A percentile compares a stretch with the other conserved stretches of the same genome.
phyloP scores from a whole-genome alignment of 352 stramenopile species.

The Phytophthora sp. region DNA sequence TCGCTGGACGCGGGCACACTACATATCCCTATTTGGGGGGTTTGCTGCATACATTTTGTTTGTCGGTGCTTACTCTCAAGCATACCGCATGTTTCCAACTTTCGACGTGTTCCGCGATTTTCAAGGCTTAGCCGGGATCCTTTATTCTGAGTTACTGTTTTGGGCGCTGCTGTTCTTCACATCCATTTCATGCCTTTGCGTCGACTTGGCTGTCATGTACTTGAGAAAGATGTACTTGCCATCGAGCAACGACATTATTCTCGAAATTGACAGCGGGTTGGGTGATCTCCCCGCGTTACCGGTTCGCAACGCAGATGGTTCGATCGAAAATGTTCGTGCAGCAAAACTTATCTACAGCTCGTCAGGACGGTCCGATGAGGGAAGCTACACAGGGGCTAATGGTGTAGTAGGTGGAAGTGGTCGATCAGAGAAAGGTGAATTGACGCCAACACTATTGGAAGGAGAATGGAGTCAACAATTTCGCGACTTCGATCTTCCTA shows the following conservation, averaged over 20 bases:
- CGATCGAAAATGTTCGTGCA: conserved; percentile 10
- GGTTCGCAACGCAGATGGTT: conserved; percentile 18
- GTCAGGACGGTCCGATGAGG: conserved; percentile 43
- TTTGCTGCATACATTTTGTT: conserved; percentile 77
- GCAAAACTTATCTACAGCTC: conserved; percentile 34
- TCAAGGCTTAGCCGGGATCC: conserved; percentile 56
- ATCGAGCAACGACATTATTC: conserved; percentile 84
- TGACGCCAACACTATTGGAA: conserved; percentile 61
- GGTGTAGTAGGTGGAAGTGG: conserved; percentile 1
- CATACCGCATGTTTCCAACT: conserved; percentile 59
- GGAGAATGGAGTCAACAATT: conserved; percentile 86
- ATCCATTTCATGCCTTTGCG: conserved; percentile 59
- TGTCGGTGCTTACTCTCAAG: conserved; percentile 69
- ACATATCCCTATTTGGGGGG: conserved; percentile 70
- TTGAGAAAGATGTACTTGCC: conserved; percentile 86
- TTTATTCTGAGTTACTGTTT: conserved; percentile 62
- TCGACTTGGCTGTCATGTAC: conserved; percentile 77
- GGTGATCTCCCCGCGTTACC: conserved; percentile 34
- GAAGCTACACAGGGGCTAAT: conserved; percentile 15
- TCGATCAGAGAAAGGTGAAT: conserved; percentile 38
- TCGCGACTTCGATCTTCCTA: conserved; percentile 76
- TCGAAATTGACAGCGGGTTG: conserved; percentile 82
- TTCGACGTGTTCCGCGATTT: conserved; percentile 85
- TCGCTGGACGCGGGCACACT: conserved; percentile 78
- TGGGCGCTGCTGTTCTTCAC: conserved; percentile 76